A percentile compares a stretch with the other conserved stretches of the same genome.
Conservation (phyloP, 2,329 filamentous ascomycete genomes). For the Microdochium trichocladiopsis region DNA sequence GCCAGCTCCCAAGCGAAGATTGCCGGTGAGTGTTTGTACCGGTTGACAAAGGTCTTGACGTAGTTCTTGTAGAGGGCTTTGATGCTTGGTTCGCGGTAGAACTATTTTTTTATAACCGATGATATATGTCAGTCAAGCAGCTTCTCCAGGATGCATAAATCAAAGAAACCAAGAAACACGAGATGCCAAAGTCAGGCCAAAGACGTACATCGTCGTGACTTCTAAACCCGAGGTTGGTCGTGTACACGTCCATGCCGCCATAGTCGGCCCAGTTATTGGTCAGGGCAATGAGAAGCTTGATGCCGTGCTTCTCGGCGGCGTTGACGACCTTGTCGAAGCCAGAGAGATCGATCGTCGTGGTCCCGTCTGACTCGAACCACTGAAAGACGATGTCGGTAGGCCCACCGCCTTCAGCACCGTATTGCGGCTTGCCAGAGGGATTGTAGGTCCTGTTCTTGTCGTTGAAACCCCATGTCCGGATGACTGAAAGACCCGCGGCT, state of each 20-base stretch:
- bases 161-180: too few relatives aligned
- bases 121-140: too few relatives aligned
- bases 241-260: constrained; percentile 53
- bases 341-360: constrained; percentile 31
- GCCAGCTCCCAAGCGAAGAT: constrained; percentile 63
- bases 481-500: constrained; percentile 21
- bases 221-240: constrained; percentile 41
- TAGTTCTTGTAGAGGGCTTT: constrained; percentile 50
- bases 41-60: constrained; percentile 48
- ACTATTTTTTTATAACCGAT: too few relatives aligned
- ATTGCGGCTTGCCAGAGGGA: constrained; percentile 38
- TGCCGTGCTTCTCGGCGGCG: constrained; percentile 37
- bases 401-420: constrained; percentile 40
- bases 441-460: constrained; percentile 44
- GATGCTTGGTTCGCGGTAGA: constrained; percentile 41
- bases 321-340: constrained; percentile 44
- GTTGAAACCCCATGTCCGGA: constrained; percentile 52
- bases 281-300: constrained; percentile 46
- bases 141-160: too few relatives aligned
- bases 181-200: too few relatives aligned
- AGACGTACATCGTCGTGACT: constrained; percentile 40
- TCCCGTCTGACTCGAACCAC: constrained; percentile 32
- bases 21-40: constrained; percentile 50
- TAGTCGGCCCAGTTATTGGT: constrained; percentile 56
- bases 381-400: constrained; percentile 38